Evolutionary conservation across 257 asterid species (phyloP).

Genomic region (Apocynum venetum): DNA sequence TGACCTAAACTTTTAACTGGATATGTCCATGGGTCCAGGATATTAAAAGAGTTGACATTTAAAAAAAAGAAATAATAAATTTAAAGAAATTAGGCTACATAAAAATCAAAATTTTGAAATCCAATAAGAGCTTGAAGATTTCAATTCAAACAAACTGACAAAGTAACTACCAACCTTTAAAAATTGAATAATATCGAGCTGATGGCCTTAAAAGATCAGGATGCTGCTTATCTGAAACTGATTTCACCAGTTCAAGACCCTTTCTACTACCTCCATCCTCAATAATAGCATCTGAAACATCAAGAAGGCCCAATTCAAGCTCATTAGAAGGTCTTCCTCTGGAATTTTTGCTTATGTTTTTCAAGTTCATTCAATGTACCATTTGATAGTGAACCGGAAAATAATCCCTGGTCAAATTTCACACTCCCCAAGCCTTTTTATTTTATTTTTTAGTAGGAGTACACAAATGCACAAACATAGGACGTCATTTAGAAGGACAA

Average conservation of each 20-base stretch:
- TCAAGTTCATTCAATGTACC: not conserved
- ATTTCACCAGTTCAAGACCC: slow-evolving; percentile 71
- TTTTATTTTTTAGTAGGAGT: too few species aligned
- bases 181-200: slow-evolving; percentile 73
- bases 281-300: slow-evolving; percentile 65
- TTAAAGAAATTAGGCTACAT: not conserved
- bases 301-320: slow-evolving; percentile 41
- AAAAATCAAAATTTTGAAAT: not conserved
- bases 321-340: slow-evolving; percentile 23
- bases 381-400: not conserved
- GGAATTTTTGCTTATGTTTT: not conserved
- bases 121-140: not conserved
- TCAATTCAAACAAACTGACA: slow-evolving; percentile 11
- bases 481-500: too few species aligned
- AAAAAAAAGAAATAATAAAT: not conserved
- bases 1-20: not conserved
- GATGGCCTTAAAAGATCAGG: slow-evolving; percentile 96
- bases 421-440: too few species aligned
- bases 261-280: slow-evolving; percentile 71
- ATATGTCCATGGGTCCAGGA: not conserved
- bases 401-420: not conserved
- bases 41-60: not conserved
- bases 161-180: slow-evolving; percentile 79
- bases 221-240: slow-evolving; percentile 89
- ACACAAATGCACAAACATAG: too few species aligned